phyloP scores from a whole-genome alignment of 2,329 filamentous ascomycete species.

The Emmonsia crescens region DNA sequence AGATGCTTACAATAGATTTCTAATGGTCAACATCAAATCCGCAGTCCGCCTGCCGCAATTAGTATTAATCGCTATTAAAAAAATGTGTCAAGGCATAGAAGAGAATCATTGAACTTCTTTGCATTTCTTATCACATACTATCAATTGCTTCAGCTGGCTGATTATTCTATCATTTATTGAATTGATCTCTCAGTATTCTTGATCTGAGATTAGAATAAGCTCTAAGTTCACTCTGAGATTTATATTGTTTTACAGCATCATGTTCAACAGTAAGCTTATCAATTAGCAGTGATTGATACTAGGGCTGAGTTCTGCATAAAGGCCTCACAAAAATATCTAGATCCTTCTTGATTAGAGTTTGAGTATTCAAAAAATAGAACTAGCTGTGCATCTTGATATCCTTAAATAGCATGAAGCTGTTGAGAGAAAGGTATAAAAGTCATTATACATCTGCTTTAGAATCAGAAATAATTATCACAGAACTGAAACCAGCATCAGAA shows the following conservation, averaged over 20 bases:
- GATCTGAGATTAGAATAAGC: neutral
- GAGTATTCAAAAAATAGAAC: neutral
- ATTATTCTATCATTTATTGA: neutral
- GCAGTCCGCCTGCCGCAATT: neutral
- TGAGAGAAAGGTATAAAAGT: neutral
- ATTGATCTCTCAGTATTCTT: neutral
- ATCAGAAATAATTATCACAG: neutral
- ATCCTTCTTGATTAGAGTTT: neutral
- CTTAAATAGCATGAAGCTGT: neutral
- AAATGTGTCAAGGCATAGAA: neutral
- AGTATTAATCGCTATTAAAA: neutral
- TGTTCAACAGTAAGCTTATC: neutral
- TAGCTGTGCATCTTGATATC: neutral
- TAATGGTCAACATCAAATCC: too few relatives aligned
- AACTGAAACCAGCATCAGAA: too few relatives aligned
- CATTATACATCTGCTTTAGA: neutral
- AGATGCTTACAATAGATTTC: too few relatives aligned
- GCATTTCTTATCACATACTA: neutral
- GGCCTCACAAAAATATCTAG: neutral
- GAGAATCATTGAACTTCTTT: neutral
- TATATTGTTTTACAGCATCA: neutral
- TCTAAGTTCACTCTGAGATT: neutral
- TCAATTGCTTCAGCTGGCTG: neutral
- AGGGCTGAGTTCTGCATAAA: neutral
- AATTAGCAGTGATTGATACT: neutral